Conservation (phyloP, 2,329 filamentous ascomycete species). For the Fusarium nodosum region DNA sequence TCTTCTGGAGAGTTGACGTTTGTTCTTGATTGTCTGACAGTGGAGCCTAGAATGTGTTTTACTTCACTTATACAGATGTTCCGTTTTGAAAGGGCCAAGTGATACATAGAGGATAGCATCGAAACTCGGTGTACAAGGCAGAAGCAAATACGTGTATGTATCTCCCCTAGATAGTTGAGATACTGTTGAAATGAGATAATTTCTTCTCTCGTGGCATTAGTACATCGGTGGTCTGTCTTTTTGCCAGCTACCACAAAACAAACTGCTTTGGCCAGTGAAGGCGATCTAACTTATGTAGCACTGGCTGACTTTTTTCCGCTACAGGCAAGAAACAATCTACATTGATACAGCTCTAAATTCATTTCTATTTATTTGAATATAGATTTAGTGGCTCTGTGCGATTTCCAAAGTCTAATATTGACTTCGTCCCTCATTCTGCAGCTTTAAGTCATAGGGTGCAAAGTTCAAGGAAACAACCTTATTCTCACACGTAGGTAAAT, state of each 20-base stretch:
- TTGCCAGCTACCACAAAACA: background rate
- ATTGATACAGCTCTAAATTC: background rate
- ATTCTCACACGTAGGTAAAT: no score
- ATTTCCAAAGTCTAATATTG: no score
- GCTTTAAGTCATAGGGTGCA: no score
- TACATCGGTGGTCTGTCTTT: background rate
- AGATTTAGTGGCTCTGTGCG: no score
- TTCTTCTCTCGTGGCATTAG: background rate
- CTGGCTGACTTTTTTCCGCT: background rate
- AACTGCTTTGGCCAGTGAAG: background rate
- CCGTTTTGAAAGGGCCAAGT: background rate
- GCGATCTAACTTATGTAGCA: background rate
- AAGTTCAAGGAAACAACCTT: no score
- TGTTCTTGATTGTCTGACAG: conserved; percentile 11
- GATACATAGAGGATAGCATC: background rate
- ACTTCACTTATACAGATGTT: conserved; percentile 5
- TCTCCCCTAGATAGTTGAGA: background rate
- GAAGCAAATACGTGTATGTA: background rate
- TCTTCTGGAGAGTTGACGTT: conserved; percentile 22
- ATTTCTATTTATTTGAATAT: no score
- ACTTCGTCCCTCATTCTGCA: no score
- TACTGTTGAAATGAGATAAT: background rate
- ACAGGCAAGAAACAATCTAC: background rate
- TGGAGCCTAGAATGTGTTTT: conserved; percentile 6
- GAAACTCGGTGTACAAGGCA: background rate